A percentile compares a stretch with the other conserved stretches of the same genome.
Evolutionary conservation across 129 eudicot genomes (phyloP).

Genomic region (Silybum marianum): DNA sequence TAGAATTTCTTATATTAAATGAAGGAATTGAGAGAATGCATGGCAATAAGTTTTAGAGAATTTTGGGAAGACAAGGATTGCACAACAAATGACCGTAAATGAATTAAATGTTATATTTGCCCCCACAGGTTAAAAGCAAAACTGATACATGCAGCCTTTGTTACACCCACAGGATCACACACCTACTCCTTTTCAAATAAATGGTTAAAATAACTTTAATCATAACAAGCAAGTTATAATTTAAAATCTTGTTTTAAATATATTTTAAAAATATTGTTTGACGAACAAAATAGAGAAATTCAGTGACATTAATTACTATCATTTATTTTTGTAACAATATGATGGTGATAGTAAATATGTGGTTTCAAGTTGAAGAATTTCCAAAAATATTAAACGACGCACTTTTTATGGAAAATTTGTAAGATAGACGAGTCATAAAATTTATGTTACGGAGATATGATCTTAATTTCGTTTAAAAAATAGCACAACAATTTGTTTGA

Average conservation of each 20-base stretch:
- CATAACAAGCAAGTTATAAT: background rate
- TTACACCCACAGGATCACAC: conserved; percentile 18
- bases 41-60: conserved; percentile 28
- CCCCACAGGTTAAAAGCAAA: conserved; percentile 31
- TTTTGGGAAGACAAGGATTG: conserved; percentile 33
- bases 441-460: background rate
- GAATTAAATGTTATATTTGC: conserved; percentile 37
- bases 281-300: background rate
- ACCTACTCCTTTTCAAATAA: conserved; percentile 15
- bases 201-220: background rate
- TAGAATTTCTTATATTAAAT: background rate
- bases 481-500: no score
- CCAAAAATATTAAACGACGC: background rate
- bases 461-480: no score
- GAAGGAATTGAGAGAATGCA: conserved; percentile 17
- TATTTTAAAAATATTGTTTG: background rate
- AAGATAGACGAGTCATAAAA: no score
- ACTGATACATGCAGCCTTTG: conserved; percentile 29
- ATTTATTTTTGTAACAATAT: background rate
- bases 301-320: background rate
- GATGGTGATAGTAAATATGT: background rate
- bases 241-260: background rate
- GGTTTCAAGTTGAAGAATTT: background rate
- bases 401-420: no score
- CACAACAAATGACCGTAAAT: conserved; percentile 30